phyloP scores from a whole-genome alignment of 192 early-diverging fungal species.

The Backusella tuberculispora region DNA sequence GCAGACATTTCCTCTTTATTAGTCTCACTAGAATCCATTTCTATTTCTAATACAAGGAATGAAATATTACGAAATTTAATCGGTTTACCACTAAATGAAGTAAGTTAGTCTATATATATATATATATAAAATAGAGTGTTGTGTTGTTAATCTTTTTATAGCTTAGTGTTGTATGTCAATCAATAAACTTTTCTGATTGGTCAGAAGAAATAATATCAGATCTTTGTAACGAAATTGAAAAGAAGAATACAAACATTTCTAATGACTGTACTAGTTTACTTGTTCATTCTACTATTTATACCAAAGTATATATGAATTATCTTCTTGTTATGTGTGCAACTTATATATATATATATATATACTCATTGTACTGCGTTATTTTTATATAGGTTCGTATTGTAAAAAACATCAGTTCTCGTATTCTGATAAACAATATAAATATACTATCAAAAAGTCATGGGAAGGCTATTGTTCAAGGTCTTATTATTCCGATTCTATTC shows the following conservation, averaged over 20 bases:
- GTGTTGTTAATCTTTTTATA: neutral
- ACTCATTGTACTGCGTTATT: neutral
- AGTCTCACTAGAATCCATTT: neutral
- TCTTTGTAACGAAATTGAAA: neutral
- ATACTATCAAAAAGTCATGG: neutral
- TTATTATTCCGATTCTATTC: neutral
- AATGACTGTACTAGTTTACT: neutral
- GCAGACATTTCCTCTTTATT: neutral
- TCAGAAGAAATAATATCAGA: neutral
- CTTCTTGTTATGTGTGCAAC: neutral
- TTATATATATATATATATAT: too few relatives aligned
- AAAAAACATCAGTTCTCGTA: constrained; percentile 7
- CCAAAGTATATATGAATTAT: neutral
- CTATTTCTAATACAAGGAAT: neutral
- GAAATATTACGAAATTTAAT: constrained; percentile 1
- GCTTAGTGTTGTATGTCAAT: constrained; percentile 5
- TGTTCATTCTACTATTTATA: neutral
- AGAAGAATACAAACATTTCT: neutral
- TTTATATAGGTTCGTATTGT: neutral
- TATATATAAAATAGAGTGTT: too few relatives aligned
- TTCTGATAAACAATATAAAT: neutral
- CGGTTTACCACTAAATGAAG: neutral
- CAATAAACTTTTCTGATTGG: neutral
- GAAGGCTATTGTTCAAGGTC: neutral
- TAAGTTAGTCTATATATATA: neutral